These are phyloP conservation scores for Claviceps pazoutovae DNA, from an alignment of 2,329 filamentous ascomycete genomes.

Conservation along the genomic window DNA sequence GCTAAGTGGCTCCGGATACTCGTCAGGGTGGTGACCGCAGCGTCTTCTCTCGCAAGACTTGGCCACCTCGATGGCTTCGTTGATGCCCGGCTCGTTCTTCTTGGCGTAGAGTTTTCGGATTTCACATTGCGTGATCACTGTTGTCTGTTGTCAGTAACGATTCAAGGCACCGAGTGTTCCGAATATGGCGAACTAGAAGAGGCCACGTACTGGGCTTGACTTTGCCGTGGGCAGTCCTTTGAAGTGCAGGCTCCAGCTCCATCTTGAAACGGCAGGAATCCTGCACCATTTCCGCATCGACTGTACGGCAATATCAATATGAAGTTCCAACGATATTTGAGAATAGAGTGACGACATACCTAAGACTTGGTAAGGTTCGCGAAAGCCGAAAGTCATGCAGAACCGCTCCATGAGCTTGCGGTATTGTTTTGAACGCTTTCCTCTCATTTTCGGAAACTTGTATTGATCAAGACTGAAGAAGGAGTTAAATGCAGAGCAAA, in stretches of 20 bases:
- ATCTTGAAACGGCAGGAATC: slow-evolving; percentile 79
- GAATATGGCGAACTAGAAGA: neutral
- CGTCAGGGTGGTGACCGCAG: slow-evolving; percentile 62
- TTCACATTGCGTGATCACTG: slow-evolving; percentile 69
- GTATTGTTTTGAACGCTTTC: slow-evolving; percentile 40
- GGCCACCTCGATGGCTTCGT: slow-evolving; percentile 55
- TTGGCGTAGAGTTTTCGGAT: slow-evolving; percentile 64
- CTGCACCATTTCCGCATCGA: slow-evolving; percentile 74
- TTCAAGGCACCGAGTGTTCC: no score
- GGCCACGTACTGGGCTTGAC: slow-evolving; percentile 58
- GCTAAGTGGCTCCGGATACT: slow-evolving; percentile 56
- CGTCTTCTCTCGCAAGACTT: slow-evolving; percentile 63
- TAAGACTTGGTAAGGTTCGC: slow-evolving; percentile 85
- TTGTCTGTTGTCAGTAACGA: slow-evolving; percentile 13
- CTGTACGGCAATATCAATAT: slow-evolving; percentile 21
- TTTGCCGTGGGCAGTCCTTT: slow-evolving; percentile 74
- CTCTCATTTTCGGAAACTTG: slow-evolving; percentile 24
- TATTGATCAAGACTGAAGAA: no score
- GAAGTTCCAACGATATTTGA: neutral
- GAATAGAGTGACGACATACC: slow-evolving; percentile 27
- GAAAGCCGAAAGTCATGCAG: slow-evolving; percentile 75
- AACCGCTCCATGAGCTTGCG: slow-evolving; percentile 89
- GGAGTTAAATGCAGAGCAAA: no score
- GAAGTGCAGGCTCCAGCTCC: slow-evolving; percentile 64
- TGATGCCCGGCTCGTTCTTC: slow-evolving; percentile 37